These are phyloP conservation scores for Penicillium cosmopolitanum DNA, from an alignment of 495 filamentous ascomycete species.

Conservation along the genomic window DNA sequence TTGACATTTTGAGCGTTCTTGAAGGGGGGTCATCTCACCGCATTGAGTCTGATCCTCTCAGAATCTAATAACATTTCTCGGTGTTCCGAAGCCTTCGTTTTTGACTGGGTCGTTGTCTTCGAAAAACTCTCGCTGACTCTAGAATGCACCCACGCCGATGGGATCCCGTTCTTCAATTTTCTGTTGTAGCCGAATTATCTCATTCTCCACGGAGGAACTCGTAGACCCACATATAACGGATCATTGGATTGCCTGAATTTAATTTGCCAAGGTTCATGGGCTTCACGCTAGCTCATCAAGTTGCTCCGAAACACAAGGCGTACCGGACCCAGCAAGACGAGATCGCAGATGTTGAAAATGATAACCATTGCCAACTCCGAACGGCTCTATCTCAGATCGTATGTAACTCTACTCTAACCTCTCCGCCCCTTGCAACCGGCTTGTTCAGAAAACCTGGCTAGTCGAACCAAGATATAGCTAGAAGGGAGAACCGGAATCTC, in stretches of 20 bases:
- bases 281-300: background rate
- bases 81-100: no score
- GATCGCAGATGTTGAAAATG: background rate
- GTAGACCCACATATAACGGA: slow-evolving; percentile 1
- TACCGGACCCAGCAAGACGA: background rate
- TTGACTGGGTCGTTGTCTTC: no score
- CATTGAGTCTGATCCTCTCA: no score
- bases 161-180: no score
- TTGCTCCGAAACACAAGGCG: background rate
- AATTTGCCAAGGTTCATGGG: background rate
- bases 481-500: background rate
- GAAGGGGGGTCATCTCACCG: no score
- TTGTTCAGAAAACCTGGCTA: background rate
- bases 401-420: background rate
- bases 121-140: no score
- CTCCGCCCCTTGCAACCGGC: slow-evolving; percentile 1
- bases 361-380: background rate
- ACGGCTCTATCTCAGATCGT: background rate
- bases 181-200: no score
- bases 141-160: no score
- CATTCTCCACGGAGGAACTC: slow-evolving; percentile 3
- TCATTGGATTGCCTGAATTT: background rate
- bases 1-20: no score
- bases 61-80: no score
- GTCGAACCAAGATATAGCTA: no score